These are phyloP conservation scores for Aurifilum marmelostoma DNA, from an alignment of 2,329 filamentous ascomycete genomes.

Conservation along the genomic window DNA sequence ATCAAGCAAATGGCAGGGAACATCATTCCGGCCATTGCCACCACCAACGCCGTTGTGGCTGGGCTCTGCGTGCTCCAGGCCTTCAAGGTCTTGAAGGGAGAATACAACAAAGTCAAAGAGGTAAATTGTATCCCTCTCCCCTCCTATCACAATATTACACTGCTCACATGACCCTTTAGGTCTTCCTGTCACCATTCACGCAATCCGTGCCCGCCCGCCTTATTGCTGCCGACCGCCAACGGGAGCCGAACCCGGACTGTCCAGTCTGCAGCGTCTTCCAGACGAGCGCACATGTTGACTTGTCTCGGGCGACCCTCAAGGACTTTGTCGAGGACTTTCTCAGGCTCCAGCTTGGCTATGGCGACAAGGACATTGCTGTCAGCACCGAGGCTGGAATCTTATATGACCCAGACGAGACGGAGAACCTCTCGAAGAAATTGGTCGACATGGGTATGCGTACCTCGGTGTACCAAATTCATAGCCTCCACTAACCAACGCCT, in stretches of 20 bases:
- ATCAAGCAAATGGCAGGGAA: constrained; percentile 99
- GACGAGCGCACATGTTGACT: constrained; percentile 68
- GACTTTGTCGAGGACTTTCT: constrained; percentile 80
- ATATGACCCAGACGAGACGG: constrained; percentile 87
- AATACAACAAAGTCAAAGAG: constrained; percentile 75
- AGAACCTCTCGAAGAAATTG: constrained; percentile 81
- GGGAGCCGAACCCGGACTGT: constrained; percentile 77
- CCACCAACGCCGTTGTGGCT: constrained; percentile 95
- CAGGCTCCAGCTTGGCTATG: constrained; percentile 71
- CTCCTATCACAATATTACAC: constrained; percentile 8
- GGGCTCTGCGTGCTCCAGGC: constrained; percentile 89
- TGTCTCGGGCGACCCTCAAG: constrained; percentile 72
- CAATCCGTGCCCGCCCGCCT: constrained; percentile 49
- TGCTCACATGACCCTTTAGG: constrained; percentile 42
- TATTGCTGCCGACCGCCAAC: constrained; percentile 59
- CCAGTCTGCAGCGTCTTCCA: constrained; percentile 80
- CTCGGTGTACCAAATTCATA: neutral
- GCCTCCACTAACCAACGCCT: constrained; percentile 8
- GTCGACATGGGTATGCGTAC: constrained; percentile 66
- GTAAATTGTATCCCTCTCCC: constrained; percentile 43
- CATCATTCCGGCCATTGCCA: constrained; percentile 97
- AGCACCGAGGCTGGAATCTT: constrained; percentile 76
- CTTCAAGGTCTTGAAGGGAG: constrained; percentile 82
- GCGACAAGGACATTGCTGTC: constrained; percentile 76
- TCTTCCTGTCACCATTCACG: constrained; percentile 77